These are phyloP conservation scores for Epichloe uncinata DNA, from an alignment of 2,329 filamentous ascomycete species.

Conservation along the genomic window DNA sequence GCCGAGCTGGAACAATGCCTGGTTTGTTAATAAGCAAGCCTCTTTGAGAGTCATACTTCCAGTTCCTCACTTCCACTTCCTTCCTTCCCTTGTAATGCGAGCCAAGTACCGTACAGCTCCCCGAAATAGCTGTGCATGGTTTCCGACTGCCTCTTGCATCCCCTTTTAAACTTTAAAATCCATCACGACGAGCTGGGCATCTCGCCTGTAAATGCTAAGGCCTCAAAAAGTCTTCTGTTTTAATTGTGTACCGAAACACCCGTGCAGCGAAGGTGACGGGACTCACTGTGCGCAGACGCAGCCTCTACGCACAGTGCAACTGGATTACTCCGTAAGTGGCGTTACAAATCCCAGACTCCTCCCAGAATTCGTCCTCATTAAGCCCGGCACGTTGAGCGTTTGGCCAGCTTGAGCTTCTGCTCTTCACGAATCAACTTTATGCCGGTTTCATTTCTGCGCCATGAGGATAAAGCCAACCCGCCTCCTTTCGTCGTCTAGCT, in stretches of 20 bases:
- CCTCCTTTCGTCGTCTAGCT: conserved; percentile 30
- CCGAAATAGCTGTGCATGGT: not conserved
- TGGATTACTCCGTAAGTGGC: conserved; percentile 1
- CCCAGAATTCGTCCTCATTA: conserved; percentile 1
- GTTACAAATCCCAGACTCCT: conserved; percentile 1
- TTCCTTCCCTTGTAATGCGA: too few species aligned
- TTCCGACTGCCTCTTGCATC: not conserved
- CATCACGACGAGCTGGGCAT: not conserved
- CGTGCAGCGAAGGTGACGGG: not conserved
- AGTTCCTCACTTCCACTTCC: too few species aligned
- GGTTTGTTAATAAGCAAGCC: not conserved
- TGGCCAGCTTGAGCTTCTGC: conserved; percentile 7
- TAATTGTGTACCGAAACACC: not conserved
- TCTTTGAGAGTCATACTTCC: not conserved
- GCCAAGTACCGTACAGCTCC: not conserved
- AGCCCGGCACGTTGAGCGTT: conserved; percentile 1
- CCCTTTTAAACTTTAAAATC: too few species aligned
- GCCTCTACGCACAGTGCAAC: not conserved
- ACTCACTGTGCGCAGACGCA: not conserved
- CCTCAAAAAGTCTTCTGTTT: not conserved
- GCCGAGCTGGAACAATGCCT: not conserved
- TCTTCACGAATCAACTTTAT: conserved; percentile 5
- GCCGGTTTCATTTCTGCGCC: conserved; percentile 9
- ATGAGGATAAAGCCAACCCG: conserved; percentile 47
- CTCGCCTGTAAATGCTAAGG: not conserved